phyloP scores from a whole-genome alignment of 805 yeast genomes.

The Teunomyces tritomae region DNA sequence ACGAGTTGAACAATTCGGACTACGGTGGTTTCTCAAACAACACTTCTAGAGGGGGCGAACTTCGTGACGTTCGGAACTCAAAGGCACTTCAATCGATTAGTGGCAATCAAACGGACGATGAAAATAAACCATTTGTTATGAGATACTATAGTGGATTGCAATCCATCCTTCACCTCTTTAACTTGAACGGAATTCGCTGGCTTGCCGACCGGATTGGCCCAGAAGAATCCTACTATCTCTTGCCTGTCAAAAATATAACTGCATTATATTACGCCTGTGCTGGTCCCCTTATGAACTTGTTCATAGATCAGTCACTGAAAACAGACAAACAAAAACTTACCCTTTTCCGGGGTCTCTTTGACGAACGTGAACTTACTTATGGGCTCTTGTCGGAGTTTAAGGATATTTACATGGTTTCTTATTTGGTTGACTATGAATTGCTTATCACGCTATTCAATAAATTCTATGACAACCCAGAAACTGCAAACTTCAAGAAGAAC shows the following conservation, averaged over 20 bases:
- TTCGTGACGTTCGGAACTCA: not conserved
- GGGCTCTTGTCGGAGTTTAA: slow-evolving; percentile 10
- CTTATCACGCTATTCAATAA: slow-evolving; percentile 9
- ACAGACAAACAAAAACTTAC: not conserved
- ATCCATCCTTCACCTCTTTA: not conserved
- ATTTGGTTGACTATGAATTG: slow-evolving; percentile 6
- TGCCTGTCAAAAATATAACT: not conserved
- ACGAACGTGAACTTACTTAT: slow-evolving; percentile 3
- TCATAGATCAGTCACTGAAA: slow-evolving; percentile 3
- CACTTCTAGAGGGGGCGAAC: not conserved
- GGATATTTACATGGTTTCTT: slow-evolving; percentile 9
- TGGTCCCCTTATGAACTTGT: not conserved
- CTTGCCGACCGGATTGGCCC: not conserved
- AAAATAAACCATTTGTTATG: not conserved
- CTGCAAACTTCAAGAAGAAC: not conserved
- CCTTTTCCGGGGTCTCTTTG: slow-evolving; percentile 2
- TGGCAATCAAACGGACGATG: not conserved
- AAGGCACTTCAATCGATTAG: not conserved
- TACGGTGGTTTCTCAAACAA: not conserved
- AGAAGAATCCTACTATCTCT: not conserved
- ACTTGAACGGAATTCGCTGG: not conserved
- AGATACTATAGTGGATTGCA: slow-evolving; percentile 2
- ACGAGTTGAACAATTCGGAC: not conserved
- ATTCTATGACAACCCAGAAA: slow-evolving; percentile 6
- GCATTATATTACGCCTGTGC: slow-evolving; percentile 1